These are phyloP conservation scores for Suillus sp. DNA, from an alignment of 768 basidiomycete species.

Conservation along the genomic window DNA sequence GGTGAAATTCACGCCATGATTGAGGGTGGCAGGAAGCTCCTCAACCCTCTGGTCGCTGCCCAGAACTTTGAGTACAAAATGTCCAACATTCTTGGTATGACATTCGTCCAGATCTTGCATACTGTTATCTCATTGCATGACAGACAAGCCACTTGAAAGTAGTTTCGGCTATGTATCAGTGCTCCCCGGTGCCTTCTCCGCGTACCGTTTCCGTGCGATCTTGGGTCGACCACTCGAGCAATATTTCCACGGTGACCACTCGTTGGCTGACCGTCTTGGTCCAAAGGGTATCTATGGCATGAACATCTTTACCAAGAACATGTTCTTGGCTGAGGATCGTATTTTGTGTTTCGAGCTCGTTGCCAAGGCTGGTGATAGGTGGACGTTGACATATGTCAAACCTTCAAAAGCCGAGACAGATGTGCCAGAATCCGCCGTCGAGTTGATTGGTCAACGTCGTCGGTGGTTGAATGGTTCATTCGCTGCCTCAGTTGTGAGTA, in stretches of 20 bases:
- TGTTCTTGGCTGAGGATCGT: constrained; percentile 91
- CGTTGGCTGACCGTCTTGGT: constrained; percentile 88
- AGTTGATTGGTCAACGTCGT: constrained; percentile 93
- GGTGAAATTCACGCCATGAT: constrained; percentile 98
- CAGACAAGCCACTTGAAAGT: constrained; percentile 93
- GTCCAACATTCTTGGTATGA: constrained; percentile 88
- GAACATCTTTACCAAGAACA: constrained; percentile 97
- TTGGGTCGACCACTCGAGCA: constrained; percentile 84
- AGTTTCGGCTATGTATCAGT: constrained; percentile 96
- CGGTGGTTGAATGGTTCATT: constrained; percentile 98
- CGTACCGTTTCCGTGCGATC: constrained; percentile 93
- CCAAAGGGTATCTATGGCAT: constrained; percentile 94
- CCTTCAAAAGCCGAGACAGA: constrained; percentile 96
- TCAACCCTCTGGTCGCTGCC: constrained; percentile 91
- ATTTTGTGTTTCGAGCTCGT: constrained; percentile 97
- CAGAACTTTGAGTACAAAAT: constrained; percentile 99
- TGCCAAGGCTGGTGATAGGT: constrained; percentile 82
- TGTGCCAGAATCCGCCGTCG: constrained; percentile 90
- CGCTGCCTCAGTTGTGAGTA: constrained; percentile 82
- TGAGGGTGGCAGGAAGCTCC: constrained; percentile 84
- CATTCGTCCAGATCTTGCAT: constrained; percentile 4
- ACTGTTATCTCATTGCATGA: constrained; percentile 15
- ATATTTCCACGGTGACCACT: constrained; percentile 88
- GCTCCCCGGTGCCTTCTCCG: constrained; percentile 94
- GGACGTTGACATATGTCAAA: constrained; percentile 92